Conservation (phyloP, 1,284 basidiomycete genomes). For the Tremellales sp. region DNA sequence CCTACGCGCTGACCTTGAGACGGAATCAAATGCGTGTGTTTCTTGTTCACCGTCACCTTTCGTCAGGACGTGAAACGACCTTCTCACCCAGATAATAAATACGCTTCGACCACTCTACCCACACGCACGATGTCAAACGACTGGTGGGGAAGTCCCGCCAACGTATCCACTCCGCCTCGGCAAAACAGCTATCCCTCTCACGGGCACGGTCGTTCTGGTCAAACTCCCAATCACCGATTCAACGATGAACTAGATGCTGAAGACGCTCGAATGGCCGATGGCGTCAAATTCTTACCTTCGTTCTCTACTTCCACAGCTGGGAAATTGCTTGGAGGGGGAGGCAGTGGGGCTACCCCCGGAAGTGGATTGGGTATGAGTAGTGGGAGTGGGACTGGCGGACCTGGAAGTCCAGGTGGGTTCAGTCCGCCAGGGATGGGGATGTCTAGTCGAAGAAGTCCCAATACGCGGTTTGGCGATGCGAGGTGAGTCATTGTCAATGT, state of each 20-base stretch:
- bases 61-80: no score
- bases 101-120: no score
- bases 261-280: conserved; percentile 30
- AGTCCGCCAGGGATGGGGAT: not conserved
- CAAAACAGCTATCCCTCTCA: conserved; percentile 1
- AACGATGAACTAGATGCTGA: conserved; percentile 38
- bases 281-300: conserved; percentile 38
- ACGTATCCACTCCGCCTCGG: conserved; percentile 2
- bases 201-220: not conserved
- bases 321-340: conserved; percentile 32
- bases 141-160: conserved; percentile 13
- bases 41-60: no score
- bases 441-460: conserved; percentile 1
- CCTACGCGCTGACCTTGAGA: no score
- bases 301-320: conserved; percentile 38
- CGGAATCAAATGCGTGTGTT: no score
- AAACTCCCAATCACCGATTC: conserved; percentile 5
- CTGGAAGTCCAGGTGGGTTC: not conserved
- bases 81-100: no score
- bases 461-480: conserved; percentile 19
- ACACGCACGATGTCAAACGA: conserved; percentile 18
- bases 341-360: conserved; percentile 5
- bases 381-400: not conserved
- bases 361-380: not conserved
- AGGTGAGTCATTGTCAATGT: conserved; percentile 12